Evolutionary conservation across 805 yeast genomes (phyloP).

Genomic region (Wickerhamiella azyma): DNA sequence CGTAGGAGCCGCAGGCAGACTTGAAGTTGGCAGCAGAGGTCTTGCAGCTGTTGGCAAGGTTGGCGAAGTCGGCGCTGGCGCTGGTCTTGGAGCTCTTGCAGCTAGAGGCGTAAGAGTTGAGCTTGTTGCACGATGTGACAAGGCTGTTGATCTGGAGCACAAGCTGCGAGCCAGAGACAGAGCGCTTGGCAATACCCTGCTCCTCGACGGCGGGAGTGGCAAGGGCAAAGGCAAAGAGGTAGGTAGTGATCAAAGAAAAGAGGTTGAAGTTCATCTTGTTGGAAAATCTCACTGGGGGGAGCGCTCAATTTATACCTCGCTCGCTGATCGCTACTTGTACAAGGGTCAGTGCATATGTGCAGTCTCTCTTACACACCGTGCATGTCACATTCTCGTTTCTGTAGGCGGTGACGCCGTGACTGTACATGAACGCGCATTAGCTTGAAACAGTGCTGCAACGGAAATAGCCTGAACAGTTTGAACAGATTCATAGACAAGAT

Average conservation of each 20-base stretch:
- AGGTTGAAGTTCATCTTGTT: slow-evolving; percentile 2
- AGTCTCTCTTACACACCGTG: not conserved
- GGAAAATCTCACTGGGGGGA: not conserved
- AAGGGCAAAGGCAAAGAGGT: slow-evolving; percentile 6
- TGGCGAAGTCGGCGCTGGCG: not conserved
- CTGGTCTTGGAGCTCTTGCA: not conserved
- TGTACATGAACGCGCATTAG: too few species aligned
- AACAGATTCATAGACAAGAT: too few species aligned
- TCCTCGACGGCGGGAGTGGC: slow-evolving; percentile 2
- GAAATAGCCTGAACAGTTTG: too few species aligned
- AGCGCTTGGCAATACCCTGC: not conserved
- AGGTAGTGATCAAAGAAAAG: slow-evolving; percentile 5
- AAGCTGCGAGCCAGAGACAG: not conserved
- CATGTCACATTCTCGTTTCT: too few species aligned
- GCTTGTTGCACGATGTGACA: not conserved
- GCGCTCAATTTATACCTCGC: not conserved
- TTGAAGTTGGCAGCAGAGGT: not conserved
- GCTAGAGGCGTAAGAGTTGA: not conserved
- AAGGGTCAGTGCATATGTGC: not conserved
- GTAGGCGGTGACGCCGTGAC: too few species aligned
- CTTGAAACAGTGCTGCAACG: not conserved
- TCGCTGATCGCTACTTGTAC: not conserved
- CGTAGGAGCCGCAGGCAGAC: not conserved
- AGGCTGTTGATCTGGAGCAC: not conserved
- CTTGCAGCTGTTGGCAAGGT: not conserved